A percentile compares a stretch with the other conserved stretches of the same genome.
Conservation (phyloP, 768 basidiomycete genomes). For the Leucosporidium scottii region DNA sequence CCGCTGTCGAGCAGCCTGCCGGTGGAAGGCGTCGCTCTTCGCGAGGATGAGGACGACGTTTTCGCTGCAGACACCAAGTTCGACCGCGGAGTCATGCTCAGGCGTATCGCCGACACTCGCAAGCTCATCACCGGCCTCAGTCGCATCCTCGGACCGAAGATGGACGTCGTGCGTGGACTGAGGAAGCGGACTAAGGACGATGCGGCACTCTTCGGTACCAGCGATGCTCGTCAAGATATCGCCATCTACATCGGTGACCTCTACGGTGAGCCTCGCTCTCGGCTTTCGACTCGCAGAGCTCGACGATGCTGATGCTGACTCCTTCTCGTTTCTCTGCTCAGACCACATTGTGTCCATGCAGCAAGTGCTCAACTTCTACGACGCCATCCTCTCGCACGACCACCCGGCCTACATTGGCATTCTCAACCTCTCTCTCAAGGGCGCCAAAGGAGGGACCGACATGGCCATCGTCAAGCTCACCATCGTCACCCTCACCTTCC, state of each 20-base stretch:
- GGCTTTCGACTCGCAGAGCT: too few species aligned
- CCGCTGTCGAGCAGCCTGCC: not conserved
- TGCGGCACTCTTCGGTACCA: conserved; percentile 42
- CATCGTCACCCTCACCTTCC: conserved; percentile 58
- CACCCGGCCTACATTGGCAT: conserved; percentile 79
- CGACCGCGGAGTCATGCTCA: conserved; percentile 43
- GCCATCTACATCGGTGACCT: conserved; percentile 85
- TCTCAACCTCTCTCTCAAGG: conserved; percentile 57
- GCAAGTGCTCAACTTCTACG: conserved; percentile 74
- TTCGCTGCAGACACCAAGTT: not conserved
- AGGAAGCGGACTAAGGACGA: conserved; percentile 60
- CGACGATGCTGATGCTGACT: not conserved
- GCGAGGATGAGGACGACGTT: not conserved
- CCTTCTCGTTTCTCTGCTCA: conserved; percentile 39
- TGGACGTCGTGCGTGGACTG: conserved; percentile 70
- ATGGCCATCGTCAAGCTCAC: conserved; percentile 61
- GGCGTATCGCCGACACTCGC: conserved; percentile 70
- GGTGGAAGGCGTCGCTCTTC: not conserved
- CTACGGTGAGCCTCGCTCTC: conserved; percentile 56
- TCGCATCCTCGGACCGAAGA: conserved; percentile 69
- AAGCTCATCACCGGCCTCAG: conserved; percentile 70
- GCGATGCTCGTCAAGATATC: conserved; percentile 57
- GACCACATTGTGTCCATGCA: conserved; percentile 87
- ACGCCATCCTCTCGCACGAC: conserved; percentile 77
- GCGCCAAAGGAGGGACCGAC: conserved; percentile 58